These are phyloP conservation scores for Komagataella pastoris DNA, from an alignment of 805 yeast species.

Conservation along the genomic window DNA sequence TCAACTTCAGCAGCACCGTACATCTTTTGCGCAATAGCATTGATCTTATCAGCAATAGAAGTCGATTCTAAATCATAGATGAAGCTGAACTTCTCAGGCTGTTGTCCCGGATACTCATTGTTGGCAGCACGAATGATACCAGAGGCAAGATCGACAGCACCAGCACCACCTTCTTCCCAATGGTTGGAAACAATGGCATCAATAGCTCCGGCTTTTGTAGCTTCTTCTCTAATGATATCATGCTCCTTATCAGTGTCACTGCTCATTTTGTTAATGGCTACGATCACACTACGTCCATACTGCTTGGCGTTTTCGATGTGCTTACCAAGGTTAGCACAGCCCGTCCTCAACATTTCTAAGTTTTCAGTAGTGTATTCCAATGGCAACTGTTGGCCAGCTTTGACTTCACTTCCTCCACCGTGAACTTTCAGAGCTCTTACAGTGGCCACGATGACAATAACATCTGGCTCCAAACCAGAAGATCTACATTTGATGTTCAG, in stretches of 20 bases:
- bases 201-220: conserved; percentile 83
- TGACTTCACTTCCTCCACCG: conserved; percentile 96
- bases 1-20: conserved; percentile 86
- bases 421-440: conserved; percentile 94
- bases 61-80: conserved; percentile 55
- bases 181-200: conserved; percentile 87
- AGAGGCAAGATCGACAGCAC: conserved; percentile 74
- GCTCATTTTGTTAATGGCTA: conserved; percentile 82
- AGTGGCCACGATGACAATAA: conserved; percentile 89
- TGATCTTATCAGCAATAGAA: conserved; percentile 69
- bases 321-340: conserved; percentile 81
- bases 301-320: conserved; percentile 77
- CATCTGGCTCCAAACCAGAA: conserved; percentile 78
- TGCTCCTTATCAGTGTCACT: conserved; percentile 76
- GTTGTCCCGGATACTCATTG: conserved; percentile 22
- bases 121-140: conserved; percentile 66
- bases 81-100: conserved; percentile 21
- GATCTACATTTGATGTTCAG: conserved; percentile 92
- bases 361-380: conserved; percentile 71
- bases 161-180: conserved; percentile 93
- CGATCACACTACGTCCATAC: conserved; percentile 87
- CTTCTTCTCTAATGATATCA: conserved; percentile 64
- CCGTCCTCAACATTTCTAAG: conserved; percentile 61
- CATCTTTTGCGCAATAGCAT: conserved; percentile 73
- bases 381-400: conserved; percentile 85